A percentile compares a stretch with the other conserved stretches of the same genome.
phyloP scores from a whole-genome alignment of 2,329 filamentous ascomycete species.

The Penicillium sp. region DNA sequence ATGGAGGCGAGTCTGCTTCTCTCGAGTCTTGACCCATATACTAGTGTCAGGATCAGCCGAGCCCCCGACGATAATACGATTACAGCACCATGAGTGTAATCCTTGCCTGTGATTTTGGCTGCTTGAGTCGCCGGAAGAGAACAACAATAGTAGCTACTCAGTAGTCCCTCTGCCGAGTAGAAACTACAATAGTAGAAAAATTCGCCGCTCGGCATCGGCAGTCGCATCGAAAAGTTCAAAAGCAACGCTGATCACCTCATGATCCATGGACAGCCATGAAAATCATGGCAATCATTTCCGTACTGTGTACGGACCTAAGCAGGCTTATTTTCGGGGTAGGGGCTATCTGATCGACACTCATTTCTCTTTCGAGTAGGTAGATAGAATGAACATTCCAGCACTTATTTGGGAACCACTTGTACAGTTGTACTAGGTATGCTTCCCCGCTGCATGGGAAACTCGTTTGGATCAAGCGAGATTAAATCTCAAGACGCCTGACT shows the following conservation, averaged over 20 bases:
- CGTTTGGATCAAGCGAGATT: neutral
- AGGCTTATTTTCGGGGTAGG: neutral
- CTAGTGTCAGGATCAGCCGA: neutral
- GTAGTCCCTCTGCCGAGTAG: no score
- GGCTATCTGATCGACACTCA: conserved; percentile 6
- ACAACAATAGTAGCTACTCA: no score
- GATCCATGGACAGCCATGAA: neutral
- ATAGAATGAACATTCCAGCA: neutral
- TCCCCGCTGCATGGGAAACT: no score
- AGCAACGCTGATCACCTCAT: neutral
- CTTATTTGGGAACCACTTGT: neutral
- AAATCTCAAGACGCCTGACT: neutral
- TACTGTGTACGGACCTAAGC: neutral
- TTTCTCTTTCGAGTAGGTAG: neutral
- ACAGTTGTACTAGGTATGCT: no score
- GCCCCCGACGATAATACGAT: neutral
- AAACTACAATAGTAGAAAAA: neutral
- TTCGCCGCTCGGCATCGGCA: conserved; percentile 1
- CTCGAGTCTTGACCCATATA: no score
- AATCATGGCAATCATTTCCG: neutral
- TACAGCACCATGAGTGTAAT: neutral
- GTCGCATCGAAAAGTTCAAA: neutral
- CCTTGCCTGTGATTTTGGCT: conserved; percentile 5
- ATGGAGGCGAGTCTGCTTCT: neutral
- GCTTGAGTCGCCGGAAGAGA: no score